phyloP scores from a whole-genome alignment of 2,329 filamentous ascomycete genomes.

The Cladosporium sp. region DNA sequence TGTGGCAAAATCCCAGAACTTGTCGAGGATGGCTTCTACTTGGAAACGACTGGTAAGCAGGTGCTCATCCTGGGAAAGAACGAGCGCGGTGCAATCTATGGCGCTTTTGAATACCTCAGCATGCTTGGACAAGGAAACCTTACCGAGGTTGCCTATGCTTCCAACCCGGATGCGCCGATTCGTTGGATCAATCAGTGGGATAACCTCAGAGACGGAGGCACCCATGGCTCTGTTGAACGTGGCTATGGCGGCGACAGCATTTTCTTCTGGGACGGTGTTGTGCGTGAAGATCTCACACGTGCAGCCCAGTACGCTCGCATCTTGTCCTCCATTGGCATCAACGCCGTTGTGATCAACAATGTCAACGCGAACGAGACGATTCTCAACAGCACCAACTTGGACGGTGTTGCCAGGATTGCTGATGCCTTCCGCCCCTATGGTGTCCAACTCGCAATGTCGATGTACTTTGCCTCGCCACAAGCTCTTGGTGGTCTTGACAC shows the following conservation, averaged over 20 bases:
- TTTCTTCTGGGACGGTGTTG: constrained; percentile 58
- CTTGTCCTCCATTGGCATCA: constrained; percentile 62
- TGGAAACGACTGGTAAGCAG: constrained; percentile 44
- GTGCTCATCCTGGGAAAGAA: constrained; percentile 62
- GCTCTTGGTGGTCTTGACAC: constrained; percentile 53
- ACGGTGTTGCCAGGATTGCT: constrained; percentile 59
- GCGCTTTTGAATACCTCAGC: constrained; percentile 64
- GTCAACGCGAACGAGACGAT: constrained; percentile 64
- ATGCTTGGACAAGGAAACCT: constrained; percentile 59
- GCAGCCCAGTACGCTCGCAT: constrained; percentile 61
- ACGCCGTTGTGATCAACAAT: constrained; percentile 66
- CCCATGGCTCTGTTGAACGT: constrained; percentile 59
- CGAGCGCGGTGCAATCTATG: constrained; percentile 64
- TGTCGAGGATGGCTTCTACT: constrained; percentile 58
- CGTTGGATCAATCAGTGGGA: constrained; percentile 73
- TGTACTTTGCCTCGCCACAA: constrained; percentile 65
- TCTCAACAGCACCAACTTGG: constrained; percentile 54
- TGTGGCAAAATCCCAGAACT: constrained; percentile 38
- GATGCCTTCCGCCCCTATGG: constrained; percentile 65
- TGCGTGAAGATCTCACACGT: constrained; percentile 57
- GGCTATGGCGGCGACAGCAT: constrained; percentile 66
- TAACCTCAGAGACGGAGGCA: constrained; percentile 48
- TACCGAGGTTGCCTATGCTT: constrained; percentile 43
- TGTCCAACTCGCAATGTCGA: constrained; percentile 60
- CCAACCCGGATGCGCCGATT: constrained; percentile 57